Evolutionary conservation across 345 rosid genomes (phyloP).

Genomic region (Mercurialis annua): DNA sequence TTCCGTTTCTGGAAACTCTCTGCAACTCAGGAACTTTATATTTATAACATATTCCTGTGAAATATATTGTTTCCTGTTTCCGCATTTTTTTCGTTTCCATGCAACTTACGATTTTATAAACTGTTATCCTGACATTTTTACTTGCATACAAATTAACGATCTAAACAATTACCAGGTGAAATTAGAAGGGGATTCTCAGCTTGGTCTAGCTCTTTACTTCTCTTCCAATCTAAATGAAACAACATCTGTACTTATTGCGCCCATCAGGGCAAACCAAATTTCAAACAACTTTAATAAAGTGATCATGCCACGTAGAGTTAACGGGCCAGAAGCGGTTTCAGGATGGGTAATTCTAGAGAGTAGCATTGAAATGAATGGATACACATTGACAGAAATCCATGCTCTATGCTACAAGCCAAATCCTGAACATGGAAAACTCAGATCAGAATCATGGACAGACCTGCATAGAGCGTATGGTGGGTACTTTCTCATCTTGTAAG

Average conservation of each 20-base stretch:
- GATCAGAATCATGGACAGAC: too few relatives aligned
- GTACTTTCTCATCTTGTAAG: too few relatives aligned
- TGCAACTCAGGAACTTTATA: too few relatives aligned
- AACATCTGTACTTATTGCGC: slow-evolving; percentile 44
- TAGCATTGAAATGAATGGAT: slow-evolving; percentile 48
- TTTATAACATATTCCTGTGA: too few relatives aligned
- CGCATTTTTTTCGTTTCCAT: too few relatives aligned
- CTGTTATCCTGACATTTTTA: background rate
- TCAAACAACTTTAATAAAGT: slow-evolving; percentile 32
- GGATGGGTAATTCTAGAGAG: slow-evolving; percentile 56
- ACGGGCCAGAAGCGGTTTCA: slow-evolving; percentile 23
- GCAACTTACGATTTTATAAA: too few relatives aligned
- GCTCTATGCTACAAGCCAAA: slow-evolving; percentile 56
- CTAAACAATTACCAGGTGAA: slow-evolving; percentile 48
- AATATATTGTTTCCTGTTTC: too few relatives aligned
- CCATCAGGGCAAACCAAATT: slow-evolving; percentile 27
- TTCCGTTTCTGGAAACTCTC: too few relatives aligned
- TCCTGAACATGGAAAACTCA: slow-evolving; percentile 12
- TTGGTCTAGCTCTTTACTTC: slow-evolving; percentile 60
- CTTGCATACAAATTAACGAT: background rate
- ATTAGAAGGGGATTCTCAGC: slow-evolving; percentile 46
- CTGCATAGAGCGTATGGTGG: too few relatives aligned
- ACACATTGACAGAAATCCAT: slow-evolving; percentile 52
- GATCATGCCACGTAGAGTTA: slow-evolving; percentile 32
- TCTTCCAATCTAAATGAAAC: slow-evolving; percentile 39